Conservation (phyloP, 2,329 filamentous ascomycete species). For the Alternaria brassicicola region DNA sequence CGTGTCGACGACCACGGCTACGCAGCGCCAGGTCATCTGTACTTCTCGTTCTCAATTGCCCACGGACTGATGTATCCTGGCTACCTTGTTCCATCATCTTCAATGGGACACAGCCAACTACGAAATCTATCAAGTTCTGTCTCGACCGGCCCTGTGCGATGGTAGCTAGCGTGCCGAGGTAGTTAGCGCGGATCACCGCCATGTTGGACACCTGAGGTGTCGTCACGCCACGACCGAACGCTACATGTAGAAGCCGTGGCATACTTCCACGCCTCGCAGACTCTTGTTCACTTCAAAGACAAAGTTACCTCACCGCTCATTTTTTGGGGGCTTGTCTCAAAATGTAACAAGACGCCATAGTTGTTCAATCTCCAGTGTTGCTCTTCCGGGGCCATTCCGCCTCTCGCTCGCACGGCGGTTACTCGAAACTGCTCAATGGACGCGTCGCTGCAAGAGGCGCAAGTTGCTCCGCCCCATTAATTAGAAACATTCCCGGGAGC, state of each 20-base stretch:
- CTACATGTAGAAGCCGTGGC: neutral
- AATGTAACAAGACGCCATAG: neutral
- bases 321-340: conserved; percentile 13
- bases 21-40: neutral
- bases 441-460: conserved; percentile 2
- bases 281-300: neutral
- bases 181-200: conserved; percentile 14
- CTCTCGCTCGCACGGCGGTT: conserved; percentile 20
- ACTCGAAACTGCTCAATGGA: conserved; percentile 19
- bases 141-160: neutral
- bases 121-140: neutral
- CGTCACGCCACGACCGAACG: neutral
- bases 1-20: neutral
- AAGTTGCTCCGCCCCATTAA: conserved; percentile 11
- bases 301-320: neutral
- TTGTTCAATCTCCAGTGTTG: conserved; percentile 3
- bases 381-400: conserved; percentile 12
- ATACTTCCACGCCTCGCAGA: conserved; percentile 5
- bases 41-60: neutral
- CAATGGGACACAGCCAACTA: neutral
- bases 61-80: neutral
- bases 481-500: neutral
- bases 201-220: neutral
- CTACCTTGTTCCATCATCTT: neutral
- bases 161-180: conserved; percentile 28